These are phyloP conservation scores for Trichosporon sp. DNA, from an alignment of 1,284 basidiomycete genomes.

Conservation along the genomic window DNA sequence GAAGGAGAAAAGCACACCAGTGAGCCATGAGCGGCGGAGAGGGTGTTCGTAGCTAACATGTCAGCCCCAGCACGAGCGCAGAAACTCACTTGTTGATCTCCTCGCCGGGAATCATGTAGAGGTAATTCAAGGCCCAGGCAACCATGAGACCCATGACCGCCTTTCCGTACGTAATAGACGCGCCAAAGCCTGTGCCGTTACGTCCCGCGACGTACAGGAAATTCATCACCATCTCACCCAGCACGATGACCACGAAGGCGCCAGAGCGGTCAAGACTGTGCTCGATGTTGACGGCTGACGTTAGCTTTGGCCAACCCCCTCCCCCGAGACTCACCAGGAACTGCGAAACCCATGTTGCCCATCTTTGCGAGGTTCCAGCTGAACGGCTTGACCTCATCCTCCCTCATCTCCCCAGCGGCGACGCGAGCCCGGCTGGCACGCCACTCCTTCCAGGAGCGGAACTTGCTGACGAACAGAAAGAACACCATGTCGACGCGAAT, in stretches of 20 bases:
- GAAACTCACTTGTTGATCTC: slow-evolving; percentile 37
- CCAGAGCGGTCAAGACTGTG: slow-evolving; percentile 56
- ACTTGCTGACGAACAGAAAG: slow-evolving; percentile 31
- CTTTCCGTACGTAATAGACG: slow-evolving; percentile 48
- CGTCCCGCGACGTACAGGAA: slow-evolving; percentile 29
- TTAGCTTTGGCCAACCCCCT: not conserved
- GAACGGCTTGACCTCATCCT: slow-evolving; percentile 14
- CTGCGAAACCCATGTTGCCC: slow-evolving; percentile 31
- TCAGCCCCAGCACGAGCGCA: not conserved
- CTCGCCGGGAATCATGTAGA: slow-evolving; percentile 45
- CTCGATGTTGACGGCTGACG: slow-evolving; percentile 56
- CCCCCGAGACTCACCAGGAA: slow-evolving; percentile 39
- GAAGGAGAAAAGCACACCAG: slow-evolving; percentile 51
- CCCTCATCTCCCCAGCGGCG: slow-evolving; percentile 11
- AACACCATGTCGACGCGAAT: slow-evolving; percentile 35
- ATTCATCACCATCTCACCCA: slow-evolving; percentile 41
- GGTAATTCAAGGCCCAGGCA: slow-evolving; percentile 57
- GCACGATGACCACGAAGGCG: slow-evolving; percentile 56
- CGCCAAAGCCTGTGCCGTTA: slow-evolving; percentile 38
- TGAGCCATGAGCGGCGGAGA: slow-evolving; percentile 54
- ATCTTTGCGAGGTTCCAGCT: slow-evolving; percentile 26
- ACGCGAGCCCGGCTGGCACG: slow-evolving; percentile 9
- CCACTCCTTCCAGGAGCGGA: not conserved
- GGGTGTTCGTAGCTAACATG: slow-evolving; percentile 53
- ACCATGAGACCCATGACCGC: slow-evolving; percentile 55